These are phyloP conservation scores for Rhodotorula glutinis DNA, from an alignment of 1,284 basidiomycete species.

Conservation along the genomic window DNA sequence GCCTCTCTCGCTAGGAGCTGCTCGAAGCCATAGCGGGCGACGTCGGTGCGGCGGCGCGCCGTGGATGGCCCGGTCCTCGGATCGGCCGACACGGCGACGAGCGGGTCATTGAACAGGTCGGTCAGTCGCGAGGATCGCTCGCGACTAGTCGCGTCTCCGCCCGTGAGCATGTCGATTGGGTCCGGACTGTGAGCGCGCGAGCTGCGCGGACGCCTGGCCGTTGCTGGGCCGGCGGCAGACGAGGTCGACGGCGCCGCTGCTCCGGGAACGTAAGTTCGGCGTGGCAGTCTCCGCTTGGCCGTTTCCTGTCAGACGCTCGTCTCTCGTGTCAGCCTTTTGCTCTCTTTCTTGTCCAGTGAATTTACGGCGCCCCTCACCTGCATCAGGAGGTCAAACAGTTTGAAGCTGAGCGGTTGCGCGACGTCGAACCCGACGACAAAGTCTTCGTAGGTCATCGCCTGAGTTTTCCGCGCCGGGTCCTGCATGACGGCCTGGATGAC, in stretches of 20 bases:
- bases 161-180: neutral
- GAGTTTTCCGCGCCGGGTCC: conserved; percentile 4
- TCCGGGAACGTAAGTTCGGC: neutral
- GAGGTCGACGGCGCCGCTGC: neutral
- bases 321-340: no score
- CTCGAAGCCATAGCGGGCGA: no score
- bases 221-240: neutral
- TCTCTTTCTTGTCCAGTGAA: no score
- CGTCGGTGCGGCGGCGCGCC: no score
- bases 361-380: conserved; percentile 4
- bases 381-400: conserved; percentile 22
- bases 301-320: no score
- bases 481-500: conserved; percentile 22
- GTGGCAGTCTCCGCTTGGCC: conserved; percentile 14
- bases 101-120: no score
- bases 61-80: no score
- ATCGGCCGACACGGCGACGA: no score
- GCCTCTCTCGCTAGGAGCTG: no score
- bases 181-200: neutral
- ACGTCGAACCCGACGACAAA: conserved; percentile 26
- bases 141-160: neutral
- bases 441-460: conserved; percentile 14
- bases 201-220: neutral
- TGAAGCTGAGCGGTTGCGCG: conserved; percentile 6
- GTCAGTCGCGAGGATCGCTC: neutral